Base-by-base conservation (phyloP, 305 asterid genomes). In the Rubia balearica region DNA sequence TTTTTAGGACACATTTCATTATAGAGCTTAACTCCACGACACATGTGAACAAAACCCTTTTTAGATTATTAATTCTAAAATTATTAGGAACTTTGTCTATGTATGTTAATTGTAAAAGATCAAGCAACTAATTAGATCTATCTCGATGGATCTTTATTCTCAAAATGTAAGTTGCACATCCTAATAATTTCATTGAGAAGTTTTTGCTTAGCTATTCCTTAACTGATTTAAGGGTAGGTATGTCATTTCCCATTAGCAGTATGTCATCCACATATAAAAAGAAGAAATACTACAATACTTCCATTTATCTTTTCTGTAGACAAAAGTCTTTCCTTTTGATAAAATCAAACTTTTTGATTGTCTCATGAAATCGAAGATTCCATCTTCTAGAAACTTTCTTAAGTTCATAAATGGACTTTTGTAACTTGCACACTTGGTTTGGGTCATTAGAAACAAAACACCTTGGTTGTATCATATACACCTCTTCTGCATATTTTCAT, bases 341-440 rank as follows among this genome's bases (percentile, higher is more conserved):
- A 40, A 63, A 33, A 63, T 21, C 48, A 63, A 63, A 63, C 46
- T 16, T 38, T 63, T 63, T 36, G 46, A 63, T 63, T 63, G 7
- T 38, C 16, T 63, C 17, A 45, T 45, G 16, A 8, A 45, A 45
- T 2, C 49, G 49, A 45, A 67, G 36, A 67, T 53, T 33, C 67
- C 38, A 10, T 8, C 19, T 62, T 62, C 67, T 62, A 30, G 67
- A 62, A 30, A 1, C 45, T 62, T 62, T 40, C 49, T 45, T 45
- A 45, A 45, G 3, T 45, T 10, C 13, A 45, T 45, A 10, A 45
- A 45, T 45, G 4, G 13, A 45, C 49, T 45, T 45, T 8, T 45
- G 12, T 45, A 45, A 45, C 49, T 45, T 45, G 46, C 10, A 42
- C 46, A 42, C 46, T 42, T 42, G 8, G 46, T 42, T 42, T 42